These are phyloP conservation scores for Venustampulla echinocandica DNA, from an alignment of 495 filamentous ascomycete species.

Conservation along the genomic window DNA sequence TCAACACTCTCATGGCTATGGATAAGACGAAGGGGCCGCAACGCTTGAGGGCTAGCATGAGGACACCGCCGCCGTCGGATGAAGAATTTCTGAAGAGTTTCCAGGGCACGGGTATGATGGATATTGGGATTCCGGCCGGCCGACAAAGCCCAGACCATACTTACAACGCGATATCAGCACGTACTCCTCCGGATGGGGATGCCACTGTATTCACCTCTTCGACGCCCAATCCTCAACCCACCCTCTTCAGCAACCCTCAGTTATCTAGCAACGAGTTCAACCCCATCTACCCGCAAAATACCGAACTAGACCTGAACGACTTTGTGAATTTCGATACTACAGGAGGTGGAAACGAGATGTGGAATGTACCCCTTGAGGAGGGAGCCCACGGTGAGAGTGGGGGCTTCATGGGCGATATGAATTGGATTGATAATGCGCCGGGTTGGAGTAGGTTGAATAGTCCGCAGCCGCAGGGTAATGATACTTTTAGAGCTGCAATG, in stretches of 20 bases:
- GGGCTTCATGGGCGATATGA: constrained; percentile 20
- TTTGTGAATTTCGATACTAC: constrained; percentile 21
- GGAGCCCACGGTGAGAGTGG: constrained; percentile 21
- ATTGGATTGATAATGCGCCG: constrained; percentile 18
- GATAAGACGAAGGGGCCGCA: constrained; percentile 8
- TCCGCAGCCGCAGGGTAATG: no score
- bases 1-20: not conserved
- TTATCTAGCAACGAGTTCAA: not conserved
- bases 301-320: constrained; percentile 16
- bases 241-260: not conserved
- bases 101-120: constrained; percentile 1
- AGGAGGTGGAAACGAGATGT: constrained; percentile 14
- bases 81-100: not conserved
- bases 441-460: constrained; percentile 18
- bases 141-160: not conserved
- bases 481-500: no score
- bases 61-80: constrained; percentile 6
- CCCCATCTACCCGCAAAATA: not conserved
- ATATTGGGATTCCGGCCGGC: constrained; percentile 2
- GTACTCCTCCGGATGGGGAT: constrained; percentile 12
- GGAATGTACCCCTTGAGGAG: constrained; percentile 20
- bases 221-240: not conserved
- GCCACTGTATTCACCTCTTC: not conserved
- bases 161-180: constrained; percentile 6
- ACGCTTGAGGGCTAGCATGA: not conserved